A percentile compares a stretch with the other conserved stretches of the same genome.
Evolutionary conservation across 202 grass and related monocot species (phyloP).

Genomic region (Cymbopogon flexuosus): DNA sequence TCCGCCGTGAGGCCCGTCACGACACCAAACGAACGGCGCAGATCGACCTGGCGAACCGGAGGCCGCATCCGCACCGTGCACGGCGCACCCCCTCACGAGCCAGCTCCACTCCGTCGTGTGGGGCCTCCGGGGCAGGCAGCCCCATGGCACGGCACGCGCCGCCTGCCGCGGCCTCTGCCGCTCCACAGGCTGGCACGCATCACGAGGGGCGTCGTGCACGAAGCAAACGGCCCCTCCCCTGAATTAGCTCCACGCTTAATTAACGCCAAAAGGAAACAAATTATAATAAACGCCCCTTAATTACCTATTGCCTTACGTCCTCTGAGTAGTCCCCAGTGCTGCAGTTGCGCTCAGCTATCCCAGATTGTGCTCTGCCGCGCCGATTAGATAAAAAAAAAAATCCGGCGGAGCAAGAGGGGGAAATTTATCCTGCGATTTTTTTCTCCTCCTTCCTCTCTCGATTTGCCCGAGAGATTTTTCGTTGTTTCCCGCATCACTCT

Average conservation of each 20-base stretch:
- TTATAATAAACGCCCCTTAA: background rate
- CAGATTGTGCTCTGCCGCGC: background rate
- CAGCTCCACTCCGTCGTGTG: background rate
- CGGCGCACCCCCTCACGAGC: background rate
- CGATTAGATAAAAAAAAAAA: slow-evolving; percentile 35
- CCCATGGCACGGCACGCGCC: background rate
- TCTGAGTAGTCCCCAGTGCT: background rate
- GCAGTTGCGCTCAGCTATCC: background rate
- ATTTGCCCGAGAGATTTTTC: slow-evolving; percentile 33
- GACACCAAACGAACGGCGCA: background rate
- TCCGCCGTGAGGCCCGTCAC: background rate
- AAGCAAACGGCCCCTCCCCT: background rate
- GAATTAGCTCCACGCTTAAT: slow-evolving; percentile 16
- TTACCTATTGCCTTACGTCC: slow-evolving; percentile 8
- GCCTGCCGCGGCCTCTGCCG: background rate
- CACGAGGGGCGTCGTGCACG: slow-evolving; percentile 41
- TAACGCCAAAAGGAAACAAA: background rate
- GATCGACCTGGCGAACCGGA: background rate
- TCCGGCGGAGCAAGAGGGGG: slow-evolving; percentile 18
- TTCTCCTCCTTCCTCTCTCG: background rate
- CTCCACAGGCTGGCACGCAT: slow-evolving; percentile 51
- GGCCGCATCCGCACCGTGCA: background rate
- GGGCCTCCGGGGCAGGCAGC: background rate
- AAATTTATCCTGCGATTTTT: slow-evolving; percentile 29
- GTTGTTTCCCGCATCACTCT: slow-evolving; percentile 44